Percentiles rank a stretch among this genome's conserved stretches.
These are phyloP conservation scores for Termitomyces sp. DNA, from an alignment of 768 basidiomycete genomes.

Conservation along the genomic window DNA sequence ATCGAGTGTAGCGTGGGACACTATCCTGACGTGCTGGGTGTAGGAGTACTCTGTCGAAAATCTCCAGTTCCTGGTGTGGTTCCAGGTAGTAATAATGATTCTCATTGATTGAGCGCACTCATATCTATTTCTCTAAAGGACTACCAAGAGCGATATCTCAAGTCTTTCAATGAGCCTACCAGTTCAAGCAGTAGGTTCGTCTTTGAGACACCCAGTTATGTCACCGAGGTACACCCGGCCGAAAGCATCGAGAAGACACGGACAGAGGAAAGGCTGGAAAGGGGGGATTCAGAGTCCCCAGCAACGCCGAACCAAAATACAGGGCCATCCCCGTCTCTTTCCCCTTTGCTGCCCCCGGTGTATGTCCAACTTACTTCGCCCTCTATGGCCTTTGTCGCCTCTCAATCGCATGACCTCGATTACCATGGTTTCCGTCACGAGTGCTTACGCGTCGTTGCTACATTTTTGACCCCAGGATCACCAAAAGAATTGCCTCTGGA, in stretches of 20 bases:
- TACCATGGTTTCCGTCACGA: slow-evolving; percentile 17
- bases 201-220: slow-evolving; percentile 7
- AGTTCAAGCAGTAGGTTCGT: slow-evolving; percentile 18
- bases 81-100: slow-evolving; percentile 19
- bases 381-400: slow-evolving; percentile 1
- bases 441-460: slow-evolving; percentile 22
- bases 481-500: slow-evolving; percentile 23
- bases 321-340: slow-evolving; percentile 6
- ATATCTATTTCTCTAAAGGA: slow-evolving; percentile 18
- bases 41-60: slow-evolving; percentile 26
- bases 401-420: slow-evolving; percentile 1
- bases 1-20: slow-evolving; percentile 2
- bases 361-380: slow-evolving; percentile 13
- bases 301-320: neutral
- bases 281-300: neutral
- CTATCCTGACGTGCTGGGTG: slow-evolving; percentile 16
- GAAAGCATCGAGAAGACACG: slow-evolving; percentile 17
- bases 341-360: slow-evolving; percentile 5
- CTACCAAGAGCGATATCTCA: slow-evolving; percentile 28
- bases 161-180: slow-evolving; percentile 16
- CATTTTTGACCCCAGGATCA: slow-evolving; percentile 24
- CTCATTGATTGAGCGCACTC: neutral
- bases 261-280: slow-evolving; percentile 3
- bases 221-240: slow-evolving; percentile 4
- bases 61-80: slow-evolving; percentile 32